phyloP scores from a whole-genome alignment of 306 rosid genomes.

The Quercus gilva region DNA sequence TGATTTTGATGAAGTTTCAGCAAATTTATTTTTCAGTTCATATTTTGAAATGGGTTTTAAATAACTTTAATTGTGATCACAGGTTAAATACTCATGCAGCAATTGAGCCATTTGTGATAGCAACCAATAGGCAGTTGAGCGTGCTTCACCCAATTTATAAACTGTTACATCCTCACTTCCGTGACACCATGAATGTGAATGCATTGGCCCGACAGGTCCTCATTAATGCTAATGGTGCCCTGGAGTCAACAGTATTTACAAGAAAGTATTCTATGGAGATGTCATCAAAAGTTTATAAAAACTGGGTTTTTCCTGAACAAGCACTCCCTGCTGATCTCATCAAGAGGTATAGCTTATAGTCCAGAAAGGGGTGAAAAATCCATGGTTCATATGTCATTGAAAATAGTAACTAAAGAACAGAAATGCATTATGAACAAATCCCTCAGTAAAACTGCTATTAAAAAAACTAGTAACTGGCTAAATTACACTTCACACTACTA shows the following conservation, averaged over 20 bases:
- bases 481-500: not conserved
- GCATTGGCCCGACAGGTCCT: constrained; percentile 48
- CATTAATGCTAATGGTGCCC: constrained; percentile 44
- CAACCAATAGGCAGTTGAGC: constrained; percentile 50
- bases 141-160: constrained; percentile 46
- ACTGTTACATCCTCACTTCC: constrained; percentile 54
- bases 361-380: not conserved
- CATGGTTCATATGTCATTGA: not conserved
- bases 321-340: constrained; percentile 52
- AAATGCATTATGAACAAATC: not conserved
- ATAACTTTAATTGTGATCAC: not conserved
- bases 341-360: constrained; percentile 27
- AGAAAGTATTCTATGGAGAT: constrained; percentile 45
- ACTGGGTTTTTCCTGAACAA: constrained; percentile 46
- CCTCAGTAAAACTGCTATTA: not conserved
- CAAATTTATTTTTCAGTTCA: not conserved
- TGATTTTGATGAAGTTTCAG: not conserved
- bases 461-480: not conserved
- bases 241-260: constrained; percentile 46
- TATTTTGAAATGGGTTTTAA: not conserved
- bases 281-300: constrained; percentile 41
- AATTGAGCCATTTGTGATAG: constrained; percentile 30
- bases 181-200: constrained; percentile 55
- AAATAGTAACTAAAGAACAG: not conserved
- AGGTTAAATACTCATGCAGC: constrained; percentile 66